Evolutionary conservation across 257 asterid species (phyloP), one percentile per base, ranked within the genome.

Genomic region (Anisodus tanguticus): DNA sequence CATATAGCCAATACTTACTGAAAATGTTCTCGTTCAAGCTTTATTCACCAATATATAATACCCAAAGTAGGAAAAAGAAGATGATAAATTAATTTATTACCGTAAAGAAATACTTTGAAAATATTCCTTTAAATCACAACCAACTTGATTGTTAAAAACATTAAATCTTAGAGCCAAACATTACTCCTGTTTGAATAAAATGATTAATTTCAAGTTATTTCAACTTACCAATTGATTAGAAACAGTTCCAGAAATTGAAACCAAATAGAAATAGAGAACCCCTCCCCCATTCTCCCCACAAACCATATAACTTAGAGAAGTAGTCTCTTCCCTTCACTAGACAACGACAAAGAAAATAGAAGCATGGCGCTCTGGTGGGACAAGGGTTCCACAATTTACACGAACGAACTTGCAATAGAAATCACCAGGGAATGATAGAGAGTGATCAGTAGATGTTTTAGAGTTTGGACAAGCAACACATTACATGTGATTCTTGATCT

Each of bases 401-500:
- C 15, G 9, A 8, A 70, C 16, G 55, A 70, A 11, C 37, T 70
- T 43, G 79, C 55, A 74, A 74, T 11, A 74, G 81, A 72, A 45
- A 72, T 71, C 9, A 47, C n/a, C 57, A 12, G 5, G 9, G 39
- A 45, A 5, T n/a, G 43, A 74, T 5, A 74, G 62, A 72, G 80
- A 11, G 2, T 49, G 60, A 49, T 26, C 26, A 13, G 6, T 13
- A 31, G 13, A 76, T 26, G 47, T 12, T 51, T 51, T 26, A 76
- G 26, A 51, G 15, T 26, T 51, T 0, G 22, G 47, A 76, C 63
- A 26, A 76, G 13, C 22, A 74, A 26, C 17, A 51, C 19, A 53
- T 12, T 51, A 76, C 47, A 76, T 51, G 81, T 76, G 47, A 54
- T 22, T 76, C 64, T 51, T 26, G 49, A 53, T 77, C 59, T 26